Evolutionary conservation across 495 filamentous ascomycete genomes (phyloP), one percentile per base, ranked within the genome.

Genomic region (Neurospora pannonica): DNA sequence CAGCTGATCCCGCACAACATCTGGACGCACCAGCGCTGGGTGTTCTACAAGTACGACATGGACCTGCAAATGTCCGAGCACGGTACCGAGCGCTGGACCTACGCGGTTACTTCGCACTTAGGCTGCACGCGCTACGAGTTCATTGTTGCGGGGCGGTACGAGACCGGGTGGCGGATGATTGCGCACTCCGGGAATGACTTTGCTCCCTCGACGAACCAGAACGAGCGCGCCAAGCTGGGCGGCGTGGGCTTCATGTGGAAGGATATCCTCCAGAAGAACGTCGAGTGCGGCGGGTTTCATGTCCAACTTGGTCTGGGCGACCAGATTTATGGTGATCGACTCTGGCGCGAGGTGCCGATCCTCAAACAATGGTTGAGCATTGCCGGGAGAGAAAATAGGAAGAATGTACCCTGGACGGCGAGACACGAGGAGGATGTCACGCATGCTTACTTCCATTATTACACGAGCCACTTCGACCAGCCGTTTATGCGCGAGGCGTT

Each of bases 381-480:
- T 80, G 92, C 88, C 75, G 97, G 96, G 3, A 94, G 97, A 75
- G 96, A 98, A 73, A 95, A 94, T 74, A 84, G 97, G 42, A 97
- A 95, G 85, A 97, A 90, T 72, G 90, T 94, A 0, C 87, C 89
- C 19, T 99, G 96, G 96, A 97, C 93, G 5, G 92, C 95, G 19
- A 89, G 92, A 70, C 93, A 98, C 78, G 94, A 99, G 78, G 95
- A 98, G 77, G 97, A 98, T 77, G 92, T 97, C 15, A 90, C 91
- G 24, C 93, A 98, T 83, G 95, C 95, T 3, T 99, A 97, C 83
- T 99, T 99, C 83, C 97, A 98, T 80, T 99, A 97, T 81, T 99
- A 99, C 78, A 97, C 95, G 15, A 95, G 92, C 78, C 94, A 97
- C 81, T 98, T 98, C 78, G 96, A 99, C 75, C 97, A 98, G 82